Evolutionary conservation across 1,284 basidiomycete genomes (phyloP).

Genomic region (Sparassis latifolia): DNA sequence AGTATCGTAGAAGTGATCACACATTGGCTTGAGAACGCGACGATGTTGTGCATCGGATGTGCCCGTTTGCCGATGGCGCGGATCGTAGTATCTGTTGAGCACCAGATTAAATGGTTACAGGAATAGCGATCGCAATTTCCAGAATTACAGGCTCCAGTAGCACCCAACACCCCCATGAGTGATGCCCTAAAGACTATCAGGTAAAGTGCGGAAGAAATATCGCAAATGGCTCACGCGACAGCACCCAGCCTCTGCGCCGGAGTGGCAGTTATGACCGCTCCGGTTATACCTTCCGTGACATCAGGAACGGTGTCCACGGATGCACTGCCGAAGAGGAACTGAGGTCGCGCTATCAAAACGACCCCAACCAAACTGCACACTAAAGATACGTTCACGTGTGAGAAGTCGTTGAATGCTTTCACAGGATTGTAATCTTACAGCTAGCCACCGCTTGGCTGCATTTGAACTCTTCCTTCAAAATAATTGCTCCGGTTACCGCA

Average conservation of each 20-base stretch:
- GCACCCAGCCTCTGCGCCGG: constrained; percentile 31
- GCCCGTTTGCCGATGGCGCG: constrained; percentile 70
- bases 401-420: background rate
- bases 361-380: constrained; percentile 45
- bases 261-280: constrained; percentile 20
- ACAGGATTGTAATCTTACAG: constrained; percentile 32
- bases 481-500: constrained; percentile 58
- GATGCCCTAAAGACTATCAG: constrained; percentile 33
- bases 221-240: constrained; percentile 23
- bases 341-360: constrained; percentile 41
- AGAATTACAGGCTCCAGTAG: constrained; percentile 52
- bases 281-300: background rate
- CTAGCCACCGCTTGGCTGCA: constrained; percentile 57
- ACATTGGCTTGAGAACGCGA: constrained; percentile 60
- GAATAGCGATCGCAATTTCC: background rate
- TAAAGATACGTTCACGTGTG: constrained; percentile 1
- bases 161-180: constrained; percentile 53
- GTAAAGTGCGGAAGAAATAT: too few relatives aligned
- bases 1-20: constrained; percentile 46
- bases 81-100: constrained; percentile 49
- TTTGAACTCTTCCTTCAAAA: constrained; percentile 62
- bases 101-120: background rate
- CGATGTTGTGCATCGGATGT: constrained; percentile 67
- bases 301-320: constrained; percentile 7
- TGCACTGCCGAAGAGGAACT: constrained; percentile 24